A percentile compares a stretch with the other conserved stretches of the same genome.
These are phyloP conservation scores for Plantago ovata DNA, from an alignment of 257 asterid species.

Conservation along the genomic window DNA sequence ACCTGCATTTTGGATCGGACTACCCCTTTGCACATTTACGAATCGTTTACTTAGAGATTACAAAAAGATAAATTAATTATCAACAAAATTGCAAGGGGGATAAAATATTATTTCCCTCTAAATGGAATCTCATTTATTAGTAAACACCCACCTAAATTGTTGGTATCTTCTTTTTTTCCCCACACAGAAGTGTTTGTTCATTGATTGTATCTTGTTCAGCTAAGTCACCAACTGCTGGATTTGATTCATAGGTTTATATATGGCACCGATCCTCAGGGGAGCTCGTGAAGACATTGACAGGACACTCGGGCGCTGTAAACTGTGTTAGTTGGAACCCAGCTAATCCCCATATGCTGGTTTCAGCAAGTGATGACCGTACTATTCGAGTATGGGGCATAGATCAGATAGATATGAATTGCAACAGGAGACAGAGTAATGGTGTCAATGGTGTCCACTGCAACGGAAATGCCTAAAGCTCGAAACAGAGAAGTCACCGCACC, in stretches of 20 bases:
- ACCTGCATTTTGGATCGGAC: too few species aligned
- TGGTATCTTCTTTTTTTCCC: too few species aligned
- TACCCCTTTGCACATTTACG: too few species aligned
- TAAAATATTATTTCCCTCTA: too few species aligned
- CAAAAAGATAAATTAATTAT: too few species aligned
- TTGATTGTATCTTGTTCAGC: too few species aligned
- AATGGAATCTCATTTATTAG: too few species aligned
- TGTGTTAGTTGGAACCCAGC: constrained; percentile 89
- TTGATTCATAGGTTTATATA: constrained; percentile 56
- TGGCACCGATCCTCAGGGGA: constrained; percentile 82
- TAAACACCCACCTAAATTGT: too few species aligned
- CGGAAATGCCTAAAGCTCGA: constrained; percentile 53
- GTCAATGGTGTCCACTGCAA: constrained; percentile 71
- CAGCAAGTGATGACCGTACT: constrained; percentile 89
- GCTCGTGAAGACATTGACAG: constrained; percentile 50
- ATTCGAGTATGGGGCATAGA: constrained; percentile 85
- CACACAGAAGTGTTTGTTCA: too few species aligned
- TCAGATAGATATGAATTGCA: constrained; percentile 41
- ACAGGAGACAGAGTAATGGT: constrained; percentile 53
- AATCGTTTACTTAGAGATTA: too few species aligned
- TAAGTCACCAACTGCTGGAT: not conserved
- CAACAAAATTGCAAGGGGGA: too few species aligned
- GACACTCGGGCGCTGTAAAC: constrained; percentile 80
- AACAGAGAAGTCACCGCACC: constrained; percentile 16
- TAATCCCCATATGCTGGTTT: constrained; percentile 82